Conservation (phyloP, 768 basidiomycete species). For the Suillus alpinus region DNA sequence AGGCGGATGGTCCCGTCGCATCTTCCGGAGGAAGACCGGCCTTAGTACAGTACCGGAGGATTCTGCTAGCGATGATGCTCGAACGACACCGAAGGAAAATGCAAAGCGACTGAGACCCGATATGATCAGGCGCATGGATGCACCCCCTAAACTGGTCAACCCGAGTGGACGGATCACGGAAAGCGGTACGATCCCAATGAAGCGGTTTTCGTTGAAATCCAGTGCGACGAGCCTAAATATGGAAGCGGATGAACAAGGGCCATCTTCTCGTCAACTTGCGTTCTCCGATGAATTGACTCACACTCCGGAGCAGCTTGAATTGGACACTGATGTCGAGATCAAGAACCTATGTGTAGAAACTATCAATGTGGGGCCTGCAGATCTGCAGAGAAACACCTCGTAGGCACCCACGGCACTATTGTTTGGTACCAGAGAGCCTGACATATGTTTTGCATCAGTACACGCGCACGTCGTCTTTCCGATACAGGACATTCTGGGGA, state of each 20-base stretch:
- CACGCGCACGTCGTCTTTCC: slow-evolving; percentile 29
- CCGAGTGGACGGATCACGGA: slow-evolving; percentile 73
- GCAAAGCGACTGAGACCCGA: slow-evolving; percentile 48
- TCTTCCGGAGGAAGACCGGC: slow-evolving; percentile 26
- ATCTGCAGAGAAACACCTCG: background rate
- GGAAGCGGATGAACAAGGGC: background rate
- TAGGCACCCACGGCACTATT: background rate
- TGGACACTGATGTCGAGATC: background rate
- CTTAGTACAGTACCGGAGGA: slow-evolving; percentile 26
- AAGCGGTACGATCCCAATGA: slow-evolving; percentile 29
- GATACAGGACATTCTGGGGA: slow-evolving; percentile 32
- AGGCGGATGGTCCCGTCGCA: slow-evolving; percentile 23
- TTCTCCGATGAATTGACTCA: background rate
- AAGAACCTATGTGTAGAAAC: slow-evolving; percentile 1
- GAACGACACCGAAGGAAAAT: slow-evolving; percentile 20
- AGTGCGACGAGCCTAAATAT: slow-evolving; percentile 5
- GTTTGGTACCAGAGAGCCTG: slow-evolving; percentile 12
- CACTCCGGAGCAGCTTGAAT: slow-evolving; percentile 1
- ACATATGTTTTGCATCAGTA: background rate
- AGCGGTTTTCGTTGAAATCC: slow-evolving; percentile 11
- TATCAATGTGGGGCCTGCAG: background rate
- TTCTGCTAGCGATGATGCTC: slow-evolving; percentile 13
- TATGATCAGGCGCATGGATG: slow-evolving; percentile 77
- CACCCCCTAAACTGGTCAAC: slow-evolving; percentile 64
- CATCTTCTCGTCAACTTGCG: slow-evolving; percentile 7